Conservation (phyloP, 2,329 filamentous ascomycete species). For the Coniochaeta pulveracea region DNA sequence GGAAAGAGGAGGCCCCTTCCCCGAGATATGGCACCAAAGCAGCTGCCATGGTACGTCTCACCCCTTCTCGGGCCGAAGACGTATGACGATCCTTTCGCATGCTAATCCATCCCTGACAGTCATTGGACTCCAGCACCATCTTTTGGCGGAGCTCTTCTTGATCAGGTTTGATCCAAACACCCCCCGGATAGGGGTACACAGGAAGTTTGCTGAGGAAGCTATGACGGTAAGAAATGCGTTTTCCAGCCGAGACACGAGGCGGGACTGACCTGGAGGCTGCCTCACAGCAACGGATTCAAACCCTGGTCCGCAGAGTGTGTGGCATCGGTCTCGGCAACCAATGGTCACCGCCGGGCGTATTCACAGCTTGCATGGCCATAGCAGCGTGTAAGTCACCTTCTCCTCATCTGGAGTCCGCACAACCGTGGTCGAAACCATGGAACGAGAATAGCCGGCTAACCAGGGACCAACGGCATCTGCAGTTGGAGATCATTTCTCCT, state of each 20-base stretch:
- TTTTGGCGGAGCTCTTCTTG: slow-evolving; percentile 45
- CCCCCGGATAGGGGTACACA: slow-evolving; percentile 33
- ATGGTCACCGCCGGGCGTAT: slow-evolving; percentile 42
- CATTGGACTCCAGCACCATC: slow-evolving; percentile 48
- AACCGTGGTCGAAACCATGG: slow-evolving; percentile 2
- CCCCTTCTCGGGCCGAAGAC: no score
- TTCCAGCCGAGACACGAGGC: not conserved
- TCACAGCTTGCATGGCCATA: slow-evolving; percentile 44
- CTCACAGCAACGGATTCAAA: slow-evolving; percentile 28
- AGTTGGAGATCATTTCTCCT: slow-evolving; percentile 20
- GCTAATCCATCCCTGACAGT: slow-evolving; percentile 21
- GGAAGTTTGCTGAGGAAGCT: slow-evolving; percentile 25
- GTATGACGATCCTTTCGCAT: no score
- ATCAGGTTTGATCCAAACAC: slow-evolving; percentile 42
- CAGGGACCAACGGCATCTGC: not conserved
- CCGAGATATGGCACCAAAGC: slow-evolving; percentile 44
- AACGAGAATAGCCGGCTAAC: slow-evolving; percentile 3
- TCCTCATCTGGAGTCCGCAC: no score
- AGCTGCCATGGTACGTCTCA: slow-evolving; percentile 40
- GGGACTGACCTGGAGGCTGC: not conserved
- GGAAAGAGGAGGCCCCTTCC: slow-evolving; percentile 32
- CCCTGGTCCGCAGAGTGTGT: slow-evolving; percentile 40
- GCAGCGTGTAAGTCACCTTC: slow-evolving; percentile 31
- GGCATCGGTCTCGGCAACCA: slow-evolving; percentile 47
- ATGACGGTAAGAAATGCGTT: slow-evolving; percentile 20